These are phyloP conservation scores for Vicia sativa DNA, from an alignment of 306 rosid species.

Conservation along the genomic window DNA sequence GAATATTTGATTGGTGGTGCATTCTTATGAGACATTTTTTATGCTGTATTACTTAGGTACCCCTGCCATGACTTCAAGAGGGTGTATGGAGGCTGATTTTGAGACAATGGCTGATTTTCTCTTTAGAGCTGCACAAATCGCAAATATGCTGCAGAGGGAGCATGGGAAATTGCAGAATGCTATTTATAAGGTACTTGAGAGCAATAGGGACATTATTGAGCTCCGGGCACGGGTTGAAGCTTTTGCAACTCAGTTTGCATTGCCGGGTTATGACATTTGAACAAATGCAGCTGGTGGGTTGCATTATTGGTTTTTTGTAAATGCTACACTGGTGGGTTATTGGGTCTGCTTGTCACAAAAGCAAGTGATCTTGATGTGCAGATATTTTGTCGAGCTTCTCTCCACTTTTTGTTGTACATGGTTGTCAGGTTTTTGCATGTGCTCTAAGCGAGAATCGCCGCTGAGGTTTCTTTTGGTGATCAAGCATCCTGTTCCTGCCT, in stretches of 20 bases:
- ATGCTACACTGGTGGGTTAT: conserved; percentile 30
- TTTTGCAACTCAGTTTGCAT: conserved; percentile 83
- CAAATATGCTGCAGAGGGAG: conserved; percentile 65
- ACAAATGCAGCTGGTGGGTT: conserved; percentile 33
- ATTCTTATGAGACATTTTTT: conserved; percentile 16
- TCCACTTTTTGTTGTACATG: conserved; percentile 28
- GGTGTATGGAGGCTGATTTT: conserved; percentile 89
- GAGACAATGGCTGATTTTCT: conserved; percentile 88
- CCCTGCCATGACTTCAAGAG: conserved; percentile 98
- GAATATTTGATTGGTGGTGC: conserved; percentile 17
- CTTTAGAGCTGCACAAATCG: conserved; percentile 73
- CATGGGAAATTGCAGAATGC: conserved; percentile 65
- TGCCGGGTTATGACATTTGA: conserved; percentile 86
- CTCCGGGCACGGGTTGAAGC: conserved; percentile 74
- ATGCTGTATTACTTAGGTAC: conserved; percentile 62
- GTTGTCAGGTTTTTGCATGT: conserved; percentile 36
- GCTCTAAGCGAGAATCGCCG: conserved; percentile 21
- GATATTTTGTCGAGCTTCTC: conserved; percentile 30
- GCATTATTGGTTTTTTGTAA: conserved; percentile 32
- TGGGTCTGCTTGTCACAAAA: conserved; percentile 29
- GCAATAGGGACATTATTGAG: conserved; percentile 70
- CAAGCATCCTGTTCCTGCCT: conserved; percentile 44
- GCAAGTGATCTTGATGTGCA: conserved; percentile 34
- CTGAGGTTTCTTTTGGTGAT: conserved; percentile 41
- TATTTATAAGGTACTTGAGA: conserved; percentile 58